Percentiles rank a stretch among this genome's conserved stretches.
Conservation (phyloP, 805 yeast species). For the Candida hungchunana region DNA sequence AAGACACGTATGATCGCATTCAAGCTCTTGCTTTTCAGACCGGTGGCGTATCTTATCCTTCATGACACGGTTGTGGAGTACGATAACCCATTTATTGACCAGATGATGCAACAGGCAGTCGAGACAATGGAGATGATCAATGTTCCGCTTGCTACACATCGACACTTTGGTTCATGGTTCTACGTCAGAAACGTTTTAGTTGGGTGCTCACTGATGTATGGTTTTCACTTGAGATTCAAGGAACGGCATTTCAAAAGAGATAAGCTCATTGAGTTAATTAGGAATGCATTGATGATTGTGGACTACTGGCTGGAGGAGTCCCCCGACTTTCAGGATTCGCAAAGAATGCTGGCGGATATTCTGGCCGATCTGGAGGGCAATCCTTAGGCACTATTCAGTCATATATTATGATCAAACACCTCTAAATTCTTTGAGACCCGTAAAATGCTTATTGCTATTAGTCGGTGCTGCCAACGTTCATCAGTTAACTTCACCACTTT, state of each 20-base stretch:
- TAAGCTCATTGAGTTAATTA: constrained; percentile 8
- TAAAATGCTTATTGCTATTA: no score
- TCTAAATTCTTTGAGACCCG: no score
- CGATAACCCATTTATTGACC: constrained; percentile 15
- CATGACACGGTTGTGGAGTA: constrained; percentile 15
- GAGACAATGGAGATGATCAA: constrained; percentile 21
- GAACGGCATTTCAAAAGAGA: constrained; percentile 10
- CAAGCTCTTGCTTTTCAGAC: constrained; percentile 21
- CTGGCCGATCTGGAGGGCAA: constrained; percentile 5
- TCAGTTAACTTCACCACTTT: no score
- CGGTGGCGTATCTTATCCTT: constrained; percentile 17
- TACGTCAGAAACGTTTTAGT: constrained; percentile 18
- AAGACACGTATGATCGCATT: constrained; percentile 21
- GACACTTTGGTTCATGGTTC: constrained; percentile 28
- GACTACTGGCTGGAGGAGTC: constrained; percentile 23
- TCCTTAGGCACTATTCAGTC: no score
- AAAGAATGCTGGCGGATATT: constrained; percentile 3
- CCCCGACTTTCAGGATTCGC: constrained; percentile 15
- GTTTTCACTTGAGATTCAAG: constrained; percentile 12
- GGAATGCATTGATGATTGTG: constrained; percentile 7
- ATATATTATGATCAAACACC: no score
- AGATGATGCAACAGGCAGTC: constrained; percentile 15
- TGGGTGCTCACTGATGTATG: constrained; percentile 7
- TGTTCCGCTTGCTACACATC: constrained; percentile 22
- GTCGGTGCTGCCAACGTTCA: no score